Conservation (phyloP, 495 filamentous ascomycete genomes). For the Terfezia claveryi region DNA sequence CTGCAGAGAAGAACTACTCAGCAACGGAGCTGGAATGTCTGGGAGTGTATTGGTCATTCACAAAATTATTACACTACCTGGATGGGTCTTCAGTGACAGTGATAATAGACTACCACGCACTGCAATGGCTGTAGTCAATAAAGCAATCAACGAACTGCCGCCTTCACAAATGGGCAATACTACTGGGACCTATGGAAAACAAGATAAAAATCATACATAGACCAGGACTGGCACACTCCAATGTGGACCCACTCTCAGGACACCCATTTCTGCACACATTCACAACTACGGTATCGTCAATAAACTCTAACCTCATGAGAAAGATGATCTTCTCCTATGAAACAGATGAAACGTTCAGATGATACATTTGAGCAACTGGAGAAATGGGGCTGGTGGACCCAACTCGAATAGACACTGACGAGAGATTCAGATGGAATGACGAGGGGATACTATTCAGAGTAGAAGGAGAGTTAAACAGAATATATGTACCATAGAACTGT, state of each 20-base stretch:
- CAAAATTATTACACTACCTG: not conserved
- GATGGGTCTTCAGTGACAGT: not conserved
- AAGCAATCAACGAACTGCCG: not conserved
- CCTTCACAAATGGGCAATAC: not conserved
- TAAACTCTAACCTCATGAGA: too few species aligned
- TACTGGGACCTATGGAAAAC: not conserved
- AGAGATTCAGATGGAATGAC: too few species aligned
- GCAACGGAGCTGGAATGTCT: not conserved
- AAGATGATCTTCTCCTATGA: too few species aligned
- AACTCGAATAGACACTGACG: too few species aligned
- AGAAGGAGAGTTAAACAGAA: not conserved
- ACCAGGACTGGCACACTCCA: not conserved
- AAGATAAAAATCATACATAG: not conserved
- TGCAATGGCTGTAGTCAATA: not conserved
- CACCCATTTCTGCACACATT: not conserved
- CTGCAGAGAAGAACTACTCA: not conserved
- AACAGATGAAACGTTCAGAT: too few species aligned
- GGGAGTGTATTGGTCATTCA: not conserved
- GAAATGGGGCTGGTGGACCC: too few species aligned
- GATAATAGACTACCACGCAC: not conserved
- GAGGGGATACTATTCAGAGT: too few species aligned
- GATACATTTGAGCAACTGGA: too few species aligned
- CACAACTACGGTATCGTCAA: too few species aligned
- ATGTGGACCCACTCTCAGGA: not conserved
- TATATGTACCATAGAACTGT: not conserved